These are phyloP conservation scores for Candida odintsovae DNA, from an alignment of 805 yeast genomes.

Conservation along the genomic window DNA sequence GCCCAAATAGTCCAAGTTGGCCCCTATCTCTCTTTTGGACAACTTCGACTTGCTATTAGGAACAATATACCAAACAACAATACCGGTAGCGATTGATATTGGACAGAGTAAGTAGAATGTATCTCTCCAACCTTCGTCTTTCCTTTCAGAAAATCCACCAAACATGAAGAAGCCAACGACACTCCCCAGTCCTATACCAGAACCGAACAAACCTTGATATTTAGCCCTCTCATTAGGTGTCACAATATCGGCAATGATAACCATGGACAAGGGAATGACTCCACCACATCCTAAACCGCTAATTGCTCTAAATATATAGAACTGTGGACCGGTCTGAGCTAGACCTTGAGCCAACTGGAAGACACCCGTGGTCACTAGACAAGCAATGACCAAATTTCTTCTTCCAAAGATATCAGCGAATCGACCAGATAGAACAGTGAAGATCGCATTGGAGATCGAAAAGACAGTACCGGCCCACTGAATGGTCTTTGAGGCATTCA, in stretches of 20 bases:
- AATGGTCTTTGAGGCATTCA: conserved; percentile 40
- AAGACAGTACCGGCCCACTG: conserved; percentile 58
- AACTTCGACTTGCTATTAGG: conserved; percentile 27
- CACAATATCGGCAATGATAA: conserved; percentile 48
- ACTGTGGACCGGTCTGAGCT: conserved; percentile 38
- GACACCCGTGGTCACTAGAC: conserved; percentile 34
- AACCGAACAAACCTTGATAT: conserved; percentile 49
- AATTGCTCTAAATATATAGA: conserved; percentile 40
- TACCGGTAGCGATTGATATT: conserved; percentile 20
- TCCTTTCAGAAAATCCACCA: conserved; percentile 28
- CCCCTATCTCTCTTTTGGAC: conserved; percentile 33
- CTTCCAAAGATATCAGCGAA: conserved; percentile 52
- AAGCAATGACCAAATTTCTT: conserved; percentile 35
- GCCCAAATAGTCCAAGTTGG: conserved; percentile 47
- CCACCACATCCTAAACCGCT: conserved; percentile 51
- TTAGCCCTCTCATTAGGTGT: conserved; percentile 49
- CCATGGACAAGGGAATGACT: conserved; percentile 44
- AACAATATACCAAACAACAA: conserved; percentile 18
- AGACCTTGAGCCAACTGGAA: conserved; percentile 46
- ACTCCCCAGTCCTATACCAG: conserved; percentile 44
- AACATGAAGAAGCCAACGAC: conserved; percentile 36
- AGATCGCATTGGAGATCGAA: conserved; percentile 44
- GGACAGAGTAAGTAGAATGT: conserved; percentile 35
- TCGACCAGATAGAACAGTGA: conserved; percentile 50
- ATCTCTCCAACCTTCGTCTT: conserved; percentile 31